These are phyloP conservation scores for Sugiyamaella japonica DNA, from an alignment of 1,139 yeast species.

Conservation along the genomic window DNA sequence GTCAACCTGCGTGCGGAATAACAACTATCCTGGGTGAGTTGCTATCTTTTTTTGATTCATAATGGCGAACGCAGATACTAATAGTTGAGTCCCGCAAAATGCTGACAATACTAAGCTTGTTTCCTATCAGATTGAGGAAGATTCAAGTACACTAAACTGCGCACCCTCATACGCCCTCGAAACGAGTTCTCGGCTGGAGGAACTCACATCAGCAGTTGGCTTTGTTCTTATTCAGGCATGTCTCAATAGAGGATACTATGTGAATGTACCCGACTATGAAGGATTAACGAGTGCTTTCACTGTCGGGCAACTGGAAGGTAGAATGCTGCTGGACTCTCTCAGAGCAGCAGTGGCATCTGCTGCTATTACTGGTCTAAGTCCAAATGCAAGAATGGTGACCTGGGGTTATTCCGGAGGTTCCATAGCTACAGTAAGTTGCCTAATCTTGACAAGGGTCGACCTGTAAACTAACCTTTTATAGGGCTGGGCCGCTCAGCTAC, in stretches of 20 bases:
- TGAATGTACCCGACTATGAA: constrained; percentile 29
- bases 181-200: constrained; percentile 11
- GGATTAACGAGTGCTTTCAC: constrained; percentile 28
- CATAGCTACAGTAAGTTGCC: constrained; percentile 33
- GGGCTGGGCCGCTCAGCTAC: constrained; percentile 34
- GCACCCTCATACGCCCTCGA: constrained; percentile 35
- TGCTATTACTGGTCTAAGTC: constrained; percentile 23
- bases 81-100: constrained; percentile 26
- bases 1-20: constrained; percentile 30
- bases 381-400: constrained; percentile 23
- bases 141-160: constrained; percentile 32
- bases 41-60: not conserved
- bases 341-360: constrained; percentile 27
- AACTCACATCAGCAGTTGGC: constrained; percentile 9
- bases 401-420: constrained; percentile 40
- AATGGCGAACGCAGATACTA: not conserved
- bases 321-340: constrained; percentile 29
- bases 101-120: constrained; percentile 28
- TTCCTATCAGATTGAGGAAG: constrained; percentile 37
- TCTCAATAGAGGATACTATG: constrained; percentile 28
- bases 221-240: constrained; percentile 20
- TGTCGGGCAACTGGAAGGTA: constrained; percentile 30
- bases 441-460: not conserved
- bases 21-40: constrained; percentile 32
- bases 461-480: not conserved